Evolutionary conservation across 2,329 filamentous ascomycete genomes (phyloP).

Genomic region (Keithomyces neogunnii): DNA sequence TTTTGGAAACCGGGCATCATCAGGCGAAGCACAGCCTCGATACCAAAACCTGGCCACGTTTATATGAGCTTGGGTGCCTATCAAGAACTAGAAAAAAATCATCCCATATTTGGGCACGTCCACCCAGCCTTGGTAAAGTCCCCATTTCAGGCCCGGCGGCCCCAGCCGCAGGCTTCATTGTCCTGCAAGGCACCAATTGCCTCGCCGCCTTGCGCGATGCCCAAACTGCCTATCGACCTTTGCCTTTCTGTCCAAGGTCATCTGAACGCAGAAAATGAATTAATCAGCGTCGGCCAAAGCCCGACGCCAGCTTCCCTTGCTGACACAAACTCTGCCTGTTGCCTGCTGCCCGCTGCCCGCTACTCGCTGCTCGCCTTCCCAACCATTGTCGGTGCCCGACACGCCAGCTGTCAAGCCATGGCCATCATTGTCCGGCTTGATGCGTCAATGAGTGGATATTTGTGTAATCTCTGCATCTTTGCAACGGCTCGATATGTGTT

Average conservation of each 20-base stretch:
- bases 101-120: background rate
- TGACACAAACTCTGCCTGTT: slow-evolving; percentile 3
- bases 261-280: background rate
- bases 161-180: background rate
- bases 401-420: background rate
- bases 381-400: background rate
- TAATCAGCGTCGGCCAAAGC: background rate
- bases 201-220: background rate
- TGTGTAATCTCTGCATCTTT: background rate
- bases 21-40: too few relatives aligned
- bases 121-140: too few relatives aligned
- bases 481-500: background rate
- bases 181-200: background rate
- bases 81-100: background rate
- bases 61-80: background rate
- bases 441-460: background rate
- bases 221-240: background rate
- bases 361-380: background rate
- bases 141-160: too few relatives aligned
- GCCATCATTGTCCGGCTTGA: background rate
- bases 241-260: background rate
- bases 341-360: background rate
- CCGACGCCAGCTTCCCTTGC: slow-evolving; percentile 1
- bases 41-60: too few relatives aligned
- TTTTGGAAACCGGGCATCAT: too few relatives aligned